phyloP scores from a whole-genome alignment of 2,329 filamentous ascomycete genomes.

The Parastagonospora avenae region DNA sequence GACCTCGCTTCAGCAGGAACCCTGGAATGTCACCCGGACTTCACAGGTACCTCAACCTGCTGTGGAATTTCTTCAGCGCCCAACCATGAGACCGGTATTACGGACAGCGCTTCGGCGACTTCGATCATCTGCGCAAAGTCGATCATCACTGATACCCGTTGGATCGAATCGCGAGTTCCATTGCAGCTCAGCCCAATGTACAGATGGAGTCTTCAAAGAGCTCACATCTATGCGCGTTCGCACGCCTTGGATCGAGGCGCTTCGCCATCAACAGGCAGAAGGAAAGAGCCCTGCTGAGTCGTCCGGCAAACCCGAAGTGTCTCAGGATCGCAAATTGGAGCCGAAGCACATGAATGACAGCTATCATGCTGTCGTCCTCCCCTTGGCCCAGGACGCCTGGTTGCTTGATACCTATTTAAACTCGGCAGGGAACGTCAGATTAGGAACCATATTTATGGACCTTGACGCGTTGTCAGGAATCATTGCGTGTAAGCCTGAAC shows the following conservation, averaged over 20 bases:
- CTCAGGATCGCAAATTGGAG: constrained; percentile 60
- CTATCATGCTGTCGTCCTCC: constrained; percentile 71
- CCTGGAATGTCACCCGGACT: constrained; percentile 3
- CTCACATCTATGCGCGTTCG: constrained; percentile 55
- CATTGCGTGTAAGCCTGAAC: constrained; percentile 62
- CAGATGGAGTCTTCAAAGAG: constrained; percentile 66
- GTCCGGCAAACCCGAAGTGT: constrained; percentile 41
- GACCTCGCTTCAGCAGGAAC: constrained; percentile 14
- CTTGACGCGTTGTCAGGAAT: constrained; percentile 78
- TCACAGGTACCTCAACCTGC: neutral
- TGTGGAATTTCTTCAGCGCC: constrained; percentile 7
- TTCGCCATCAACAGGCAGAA: constrained; percentile 57
- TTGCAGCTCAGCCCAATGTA: constrained; percentile 36
- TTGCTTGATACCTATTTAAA: constrained; percentile 79
- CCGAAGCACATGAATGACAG: constrained; percentile 75
- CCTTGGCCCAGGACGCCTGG: constrained; percentile 75
- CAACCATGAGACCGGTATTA: constrained; percentile 28
- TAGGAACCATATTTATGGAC: constrained; percentile 80
- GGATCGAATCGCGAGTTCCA: constrained; percentile 26
- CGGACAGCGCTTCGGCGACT: constrained; percentile 26
- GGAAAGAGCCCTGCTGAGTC: constrained; percentile 35
- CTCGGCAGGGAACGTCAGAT: constrained; percentile 71
- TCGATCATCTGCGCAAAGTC: constrained; percentile 5
- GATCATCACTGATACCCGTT: neutral
- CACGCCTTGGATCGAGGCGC: constrained; percentile 72